phyloP scores from a whole-genome alignment of 768 basidiomycete species.

The Stropharia rugosoannulata region DNA sequence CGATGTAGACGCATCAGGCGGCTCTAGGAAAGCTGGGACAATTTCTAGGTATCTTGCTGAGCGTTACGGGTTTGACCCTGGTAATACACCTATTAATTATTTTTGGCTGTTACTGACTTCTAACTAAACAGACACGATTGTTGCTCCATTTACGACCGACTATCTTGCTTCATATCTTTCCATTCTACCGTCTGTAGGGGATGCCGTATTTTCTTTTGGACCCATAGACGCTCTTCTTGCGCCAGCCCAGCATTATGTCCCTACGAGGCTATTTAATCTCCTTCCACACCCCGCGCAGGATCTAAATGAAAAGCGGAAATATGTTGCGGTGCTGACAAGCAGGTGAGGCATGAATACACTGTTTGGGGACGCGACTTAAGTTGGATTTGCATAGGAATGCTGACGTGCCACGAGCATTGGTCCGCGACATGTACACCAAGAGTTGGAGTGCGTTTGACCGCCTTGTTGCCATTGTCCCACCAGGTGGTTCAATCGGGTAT shows the following conservation, averaged over 20 bases:
- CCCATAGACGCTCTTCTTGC: conserved; percentile 79
- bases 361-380: conserved; percentile 2
- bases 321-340: conserved; percentile 70
- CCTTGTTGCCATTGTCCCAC: conserved; percentile 86
- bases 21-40: conserved; percentile 60
- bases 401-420: conserved; percentile 80
- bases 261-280: conserved; percentile 72
- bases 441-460: conserved; percentile 92
- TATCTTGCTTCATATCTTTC: conserved; percentile 78
- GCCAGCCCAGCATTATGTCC: conserved; percentile 72
- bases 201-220: conserved; percentile 78
- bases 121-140: conserved; percentile 53
- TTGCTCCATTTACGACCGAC: conserved; percentile 78
- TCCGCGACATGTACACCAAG: conserved; percentile 90
- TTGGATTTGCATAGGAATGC: conserved; percentile 55
- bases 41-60: conserved; percentile 77
- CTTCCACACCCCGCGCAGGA: conserved; percentile 85
- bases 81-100: conserved; percentile 27
- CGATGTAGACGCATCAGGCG: conserved; percentile 73
- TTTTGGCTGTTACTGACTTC: conserved; percentile 8
- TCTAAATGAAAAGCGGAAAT: conserved; percentile 67
- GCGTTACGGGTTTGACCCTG: conserved; percentile 78
- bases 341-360: conserved; percentile 38
- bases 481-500: conserved; percentile 87
- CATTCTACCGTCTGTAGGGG: conserved; percentile 65